Conservation (phyloP, 2,329 filamentous ascomycete species). For the Massarina eburnea region DNA sequence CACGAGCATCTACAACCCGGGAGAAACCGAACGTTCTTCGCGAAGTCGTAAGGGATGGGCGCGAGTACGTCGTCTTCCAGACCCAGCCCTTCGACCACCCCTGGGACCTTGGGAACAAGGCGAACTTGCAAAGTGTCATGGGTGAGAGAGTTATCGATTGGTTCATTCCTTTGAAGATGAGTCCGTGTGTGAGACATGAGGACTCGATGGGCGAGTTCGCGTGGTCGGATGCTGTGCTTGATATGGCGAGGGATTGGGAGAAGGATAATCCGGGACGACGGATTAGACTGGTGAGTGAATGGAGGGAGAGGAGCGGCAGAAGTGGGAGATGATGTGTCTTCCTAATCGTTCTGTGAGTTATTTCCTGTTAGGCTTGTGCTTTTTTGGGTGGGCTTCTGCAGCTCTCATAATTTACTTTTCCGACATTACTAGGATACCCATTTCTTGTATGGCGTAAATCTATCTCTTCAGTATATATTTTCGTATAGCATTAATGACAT, state of each 20-base stretch:
- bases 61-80: slow-evolving; percentile 77
- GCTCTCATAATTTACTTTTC: too few relatives aligned
- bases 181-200: slow-evolving; percentile 72
- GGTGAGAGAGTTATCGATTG: slow-evolving; percentile 72
- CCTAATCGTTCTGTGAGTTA: too few relatives aligned
- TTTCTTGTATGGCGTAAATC: too few relatives aligned
- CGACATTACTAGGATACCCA: too few relatives aligned
- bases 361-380: background rate
- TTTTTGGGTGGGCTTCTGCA: too few relatives aligned
- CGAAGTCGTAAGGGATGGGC: slow-evolving; percentile 34
- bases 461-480: too few relatives aligned
- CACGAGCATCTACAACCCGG: too few relatives aligned
- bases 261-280: slow-evolving; percentile 19
- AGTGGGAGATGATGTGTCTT: background rate
- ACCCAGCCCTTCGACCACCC: slow-evolving; percentile 77
- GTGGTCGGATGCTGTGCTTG: slow-evolving; percentile 61
- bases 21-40: slow-evolving; percentile 16
- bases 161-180: slow-evolving; percentile 74
- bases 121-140: slow-evolving; percentile 81
- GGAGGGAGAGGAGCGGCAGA: slow-evolving; percentile 1
- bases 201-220: slow-evolving; percentile 67
- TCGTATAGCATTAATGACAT: too few relatives aligned
- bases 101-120: slow-evolving; percentile 71
- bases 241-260: slow-evolving; percentile 32
- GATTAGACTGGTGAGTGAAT: slow-evolving; percentile 4